These are phyloP conservation scores for Cyberlindnera lachancei DNA, from an alignment of 805 yeast genomes.

Conservation along the genomic window DNA sequence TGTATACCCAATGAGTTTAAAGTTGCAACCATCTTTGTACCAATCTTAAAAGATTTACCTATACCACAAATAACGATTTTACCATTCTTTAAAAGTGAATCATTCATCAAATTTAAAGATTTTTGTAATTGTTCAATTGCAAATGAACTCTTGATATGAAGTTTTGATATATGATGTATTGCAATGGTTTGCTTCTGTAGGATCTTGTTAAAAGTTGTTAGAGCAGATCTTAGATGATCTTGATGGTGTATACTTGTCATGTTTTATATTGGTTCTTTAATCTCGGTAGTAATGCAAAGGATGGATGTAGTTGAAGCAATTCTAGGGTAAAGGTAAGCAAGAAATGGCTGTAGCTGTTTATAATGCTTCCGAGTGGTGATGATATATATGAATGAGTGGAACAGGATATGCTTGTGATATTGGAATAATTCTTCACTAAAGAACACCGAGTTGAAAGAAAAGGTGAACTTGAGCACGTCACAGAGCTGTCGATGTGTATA, in stretches of 20 bases:
- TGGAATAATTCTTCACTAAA: too few species aligned
- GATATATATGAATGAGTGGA: too few species aligned
- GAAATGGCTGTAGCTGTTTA: too few species aligned
- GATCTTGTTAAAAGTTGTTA: conserved; percentile 33
- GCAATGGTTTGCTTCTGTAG: conserved; percentile 42
- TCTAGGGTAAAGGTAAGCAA: too few species aligned
- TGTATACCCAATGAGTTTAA: conserved; percentile 71
- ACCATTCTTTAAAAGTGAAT: conserved; percentile 39
- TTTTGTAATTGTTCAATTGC: conserved; percentile 36
- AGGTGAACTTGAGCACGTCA: too few species aligned
- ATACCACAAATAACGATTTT: conserved; percentile 75
- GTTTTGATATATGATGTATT: conserved; percentile 34
- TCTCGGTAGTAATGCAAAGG: too few species aligned
- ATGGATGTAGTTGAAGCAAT: too few species aligned
- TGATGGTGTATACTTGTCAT: conserved; percentile 10
- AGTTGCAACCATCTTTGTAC: conserved; percentile 72
- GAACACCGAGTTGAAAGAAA: too few species aligned
- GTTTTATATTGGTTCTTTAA: too few species aligned
- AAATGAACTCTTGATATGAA: conserved; percentile 38
- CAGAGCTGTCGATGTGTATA: too few species aligned
- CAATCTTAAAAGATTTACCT: conserved; percentile 80
- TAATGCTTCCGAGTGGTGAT: too few species aligned
- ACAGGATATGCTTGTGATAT: too few species aligned
- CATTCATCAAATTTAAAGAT: conserved; percentile 35
- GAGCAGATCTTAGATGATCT: conserved; percentile 12